phyloP scores from a whole-genome alignment of 1,139 yeast species.

The Torulaspora globosa region DNA sequence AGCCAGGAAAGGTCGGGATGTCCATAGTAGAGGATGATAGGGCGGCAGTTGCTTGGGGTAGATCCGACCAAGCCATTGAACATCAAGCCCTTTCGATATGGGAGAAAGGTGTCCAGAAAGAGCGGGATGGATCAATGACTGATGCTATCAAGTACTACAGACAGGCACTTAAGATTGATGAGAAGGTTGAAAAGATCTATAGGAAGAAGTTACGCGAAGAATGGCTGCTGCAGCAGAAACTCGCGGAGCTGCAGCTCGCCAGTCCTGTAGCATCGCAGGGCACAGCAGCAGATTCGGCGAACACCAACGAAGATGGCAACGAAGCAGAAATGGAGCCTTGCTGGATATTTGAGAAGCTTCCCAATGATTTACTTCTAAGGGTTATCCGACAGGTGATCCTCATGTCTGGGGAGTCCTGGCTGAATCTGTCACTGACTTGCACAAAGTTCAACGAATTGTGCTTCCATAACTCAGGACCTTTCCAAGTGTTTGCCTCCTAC shows the following conservation, averaged over 20 bases:
- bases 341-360: constrained; percentile 53
- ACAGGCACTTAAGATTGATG: constrained; percentile 62
- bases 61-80: constrained; percentile 2
- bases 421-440: constrained; percentile 60
- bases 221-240: constrained; percentile 23
- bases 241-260: constrained; percentile 21
- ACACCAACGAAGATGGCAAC: constrained; percentile 32
- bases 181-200: constrained; percentile 64
- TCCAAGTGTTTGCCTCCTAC: constrained; percentile 53
- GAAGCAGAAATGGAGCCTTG: constrained; percentile 43
- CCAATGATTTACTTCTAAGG: constrained; percentile 59
- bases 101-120: constrained; percentile 69
- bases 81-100: constrained; percentile 55
- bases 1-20: no score
- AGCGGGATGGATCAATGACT: constrained; percentile 66
- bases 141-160: constrained; percentile 77
- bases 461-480: constrained; percentile 49
- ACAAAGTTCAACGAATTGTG: constrained; percentile 59
- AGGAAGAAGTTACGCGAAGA: constrained; percentile 47
- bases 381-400: constrained; percentile 53
- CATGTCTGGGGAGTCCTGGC: constrained; percentile 61
- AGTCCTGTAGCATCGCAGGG: constrained; percentile 39
- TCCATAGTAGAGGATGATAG: constrained; percentile 9
- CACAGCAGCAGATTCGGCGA: not conserved
- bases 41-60: constrained; percentile 24